A percentile compares a stretch with the other conserved stretches of the same genome.
These are phyloP conservation scores for Metarhizium humberi DNA, from an alignment of 2,329 filamentous ascomycete species.

Conservation along the genomic window DNA sequence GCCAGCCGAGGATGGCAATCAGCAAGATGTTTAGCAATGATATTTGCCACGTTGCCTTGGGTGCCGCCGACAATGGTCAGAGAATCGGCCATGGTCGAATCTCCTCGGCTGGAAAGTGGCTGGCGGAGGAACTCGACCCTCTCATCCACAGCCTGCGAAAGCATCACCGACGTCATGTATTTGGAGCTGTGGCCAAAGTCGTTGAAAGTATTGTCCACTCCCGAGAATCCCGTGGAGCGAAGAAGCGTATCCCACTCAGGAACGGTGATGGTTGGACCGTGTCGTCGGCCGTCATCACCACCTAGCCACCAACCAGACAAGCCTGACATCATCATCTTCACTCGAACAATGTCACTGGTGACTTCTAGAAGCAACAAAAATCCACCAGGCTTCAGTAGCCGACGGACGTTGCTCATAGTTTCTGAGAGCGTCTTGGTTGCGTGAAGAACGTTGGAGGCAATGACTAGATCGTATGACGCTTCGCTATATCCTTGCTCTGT, in stretches of 20 bases:
- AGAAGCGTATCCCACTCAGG: background rate
- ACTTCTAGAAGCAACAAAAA: conserved; percentile 6
- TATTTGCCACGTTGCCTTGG: too few relatives aligned
- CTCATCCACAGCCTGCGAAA: background rate
- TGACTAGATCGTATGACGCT: conserved; percentile 25
- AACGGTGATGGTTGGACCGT: background rate
- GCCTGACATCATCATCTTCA: too few relatives aligned
- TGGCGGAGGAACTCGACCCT: background rate
- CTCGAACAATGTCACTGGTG: conserved; percentile 13
- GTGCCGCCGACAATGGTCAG: too few relatives aligned
- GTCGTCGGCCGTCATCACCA: too few relatives aligned
- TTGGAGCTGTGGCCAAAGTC: too few relatives aligned
- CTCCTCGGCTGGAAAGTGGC: background rate
- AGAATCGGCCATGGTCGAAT: too few relatives aligned
- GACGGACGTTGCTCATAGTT: conserved; percentile 9
- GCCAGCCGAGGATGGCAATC: too few relatives aligned
- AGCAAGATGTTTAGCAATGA: too few relatives aligned
- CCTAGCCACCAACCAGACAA: too few relatives aligned
- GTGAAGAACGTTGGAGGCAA: conserved; percentile 28
- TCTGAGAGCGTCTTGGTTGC: conserved; percentile 19
- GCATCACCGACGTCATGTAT: background rate
- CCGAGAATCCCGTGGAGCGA: background rate
- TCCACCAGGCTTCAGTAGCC: conserved; percentile 5
- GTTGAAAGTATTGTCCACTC: background rate
- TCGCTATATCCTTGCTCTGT: conserved; percentile 19